Base-by-base conservation (phyloP, 2,329 filamentous ascomycete genomes). In the Aspergillus sp. region DNA sequence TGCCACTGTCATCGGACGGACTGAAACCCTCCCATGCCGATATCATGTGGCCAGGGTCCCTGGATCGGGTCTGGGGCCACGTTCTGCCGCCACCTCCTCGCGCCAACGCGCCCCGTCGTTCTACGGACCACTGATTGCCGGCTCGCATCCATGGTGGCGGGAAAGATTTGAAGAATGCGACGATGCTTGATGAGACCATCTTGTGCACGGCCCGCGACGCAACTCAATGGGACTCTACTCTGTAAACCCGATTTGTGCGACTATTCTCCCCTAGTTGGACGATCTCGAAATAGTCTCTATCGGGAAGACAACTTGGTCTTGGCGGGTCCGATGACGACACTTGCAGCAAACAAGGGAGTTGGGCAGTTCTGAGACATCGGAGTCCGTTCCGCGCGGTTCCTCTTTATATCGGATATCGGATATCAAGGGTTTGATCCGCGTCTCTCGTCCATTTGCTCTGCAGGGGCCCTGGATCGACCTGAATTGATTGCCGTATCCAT, bases 251-350 rank as follows among this genome's bases (percentile, higher is more conserved):
- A 13, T 19, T 13, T n/a, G 11, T 42, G 40, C 19, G 11, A 34
- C 41, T 34, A 16, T 50, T 11, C 47, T 42, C 17, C 40, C 31
- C 38, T 50, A 25, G 32, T 50, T 32, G 6, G 47, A 34, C 42
- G 47, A 53, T 50, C 51, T 21, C 20, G 25, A 53, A 38, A 43
- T 50, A 50, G 47, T 50, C 42, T 21, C 34, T 40, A 46, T 46
- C 45, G 29, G 36, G 42, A 40, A 20, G 32, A 23, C 25, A 21
- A 46, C 23, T 34, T 17, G 19, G 20, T 13, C 52, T 54, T 50
- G 47, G 52, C 52, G 13, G 21, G 34, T n/a, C 20, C 47, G 52
- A 54, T 54, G 52, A 54, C 52, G 52, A 54, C 52, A 54, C 52
- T 32, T 34, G 47, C 47, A 47, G 51, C 42, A 43, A 38, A 46